Conservation (phyloP, 1,284 basidiomycete species). For the Apiotrichum mycotoxinovorans region DNA sequence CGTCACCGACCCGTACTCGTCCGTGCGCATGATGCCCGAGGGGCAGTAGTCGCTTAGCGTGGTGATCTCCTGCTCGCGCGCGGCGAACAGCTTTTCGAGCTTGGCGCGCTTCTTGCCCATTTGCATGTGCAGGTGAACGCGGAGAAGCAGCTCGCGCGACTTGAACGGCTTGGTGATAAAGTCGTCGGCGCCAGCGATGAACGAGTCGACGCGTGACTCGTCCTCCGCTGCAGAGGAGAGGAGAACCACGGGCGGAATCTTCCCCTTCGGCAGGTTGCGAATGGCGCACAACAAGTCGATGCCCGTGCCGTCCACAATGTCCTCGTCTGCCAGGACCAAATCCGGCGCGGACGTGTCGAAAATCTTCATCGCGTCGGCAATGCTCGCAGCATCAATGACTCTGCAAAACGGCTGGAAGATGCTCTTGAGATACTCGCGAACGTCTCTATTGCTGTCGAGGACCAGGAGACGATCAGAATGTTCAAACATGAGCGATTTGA, state of each 20-base stretch:
- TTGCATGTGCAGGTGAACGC: constrained; percentile 37
- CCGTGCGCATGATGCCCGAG: constrained; percentile 36
- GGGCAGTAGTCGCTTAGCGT: constrained; percentile 43
- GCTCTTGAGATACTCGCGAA: constrained; percentile 29
- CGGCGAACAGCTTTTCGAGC: constrained; percentile 27
- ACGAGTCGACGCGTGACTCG: constrained; percentile 23
- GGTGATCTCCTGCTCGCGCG: constrained; percentile 30
- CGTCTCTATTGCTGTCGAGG: constrained; percentile 31
- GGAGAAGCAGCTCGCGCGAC: constrained; percentile 44
- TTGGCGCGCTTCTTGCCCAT: constrained; percentile 28
- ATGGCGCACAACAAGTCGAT: constrained; percentile 18
- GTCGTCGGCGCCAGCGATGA: constrained; percentile 46
- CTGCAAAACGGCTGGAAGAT: constrained; percentile 38
- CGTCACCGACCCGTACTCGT: constrained; percentile 21
- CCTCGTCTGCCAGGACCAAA: constrained; percentile 28
- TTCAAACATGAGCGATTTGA: constrained; percentile 25
- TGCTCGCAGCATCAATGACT: constrained; percentile 38
- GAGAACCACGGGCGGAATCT: constrained; percentile 19
- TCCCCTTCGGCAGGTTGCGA: constrained; percentile 6
- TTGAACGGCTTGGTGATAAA: constrained; percentile 34
- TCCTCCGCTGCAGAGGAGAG: constrained; percentile 21
- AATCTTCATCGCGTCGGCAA: constrained; percentile 38
- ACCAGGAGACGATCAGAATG: constrained; percentile 27
- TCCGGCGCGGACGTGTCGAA: constrained; percentile 21
- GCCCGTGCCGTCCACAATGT: constrained; percentile 36